Conservation (phyloP, 2,329 filamentous ascomycete species). For the Metarhizium brunneum region DNA sequence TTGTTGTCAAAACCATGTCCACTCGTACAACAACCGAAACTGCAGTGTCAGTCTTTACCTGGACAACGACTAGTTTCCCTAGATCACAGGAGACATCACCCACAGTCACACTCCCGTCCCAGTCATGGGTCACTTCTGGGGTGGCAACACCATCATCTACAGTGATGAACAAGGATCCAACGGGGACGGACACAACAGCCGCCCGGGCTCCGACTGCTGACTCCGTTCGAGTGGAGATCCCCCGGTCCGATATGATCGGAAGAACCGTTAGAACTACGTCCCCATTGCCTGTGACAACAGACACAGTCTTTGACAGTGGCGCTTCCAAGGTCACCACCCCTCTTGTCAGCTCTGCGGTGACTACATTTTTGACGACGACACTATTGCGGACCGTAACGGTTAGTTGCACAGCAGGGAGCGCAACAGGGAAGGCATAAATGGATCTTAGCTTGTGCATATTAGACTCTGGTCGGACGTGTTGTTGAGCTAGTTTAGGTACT, state of each 20-base stretch:
- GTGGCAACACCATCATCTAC: background rate
- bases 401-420: background rate
- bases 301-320: background rate
- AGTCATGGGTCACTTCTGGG: background rate
- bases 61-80: background rate
- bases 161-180: background rate
- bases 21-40: background rate
- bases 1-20: background rate
- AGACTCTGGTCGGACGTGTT: background rate
- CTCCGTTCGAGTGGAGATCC: background rate
- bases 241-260: background rate
- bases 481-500: background rate
- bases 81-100: background rate
- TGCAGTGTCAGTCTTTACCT: background rate
- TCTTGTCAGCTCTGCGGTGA: background rate
- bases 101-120: background rate
- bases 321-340: background rate
- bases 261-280: background rate
- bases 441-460: background rate
- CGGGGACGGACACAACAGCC: background rate
- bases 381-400: background rate
- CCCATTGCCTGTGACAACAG: background rate
- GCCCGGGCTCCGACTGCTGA: background rate
- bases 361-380: background rate
- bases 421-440: background rate